Evolutionary conservation across 148 eudicot genomes (phyloP), one percentile per base, ranked within the genome.

Genomic region (Suaeda aralocaspica): DNA sequence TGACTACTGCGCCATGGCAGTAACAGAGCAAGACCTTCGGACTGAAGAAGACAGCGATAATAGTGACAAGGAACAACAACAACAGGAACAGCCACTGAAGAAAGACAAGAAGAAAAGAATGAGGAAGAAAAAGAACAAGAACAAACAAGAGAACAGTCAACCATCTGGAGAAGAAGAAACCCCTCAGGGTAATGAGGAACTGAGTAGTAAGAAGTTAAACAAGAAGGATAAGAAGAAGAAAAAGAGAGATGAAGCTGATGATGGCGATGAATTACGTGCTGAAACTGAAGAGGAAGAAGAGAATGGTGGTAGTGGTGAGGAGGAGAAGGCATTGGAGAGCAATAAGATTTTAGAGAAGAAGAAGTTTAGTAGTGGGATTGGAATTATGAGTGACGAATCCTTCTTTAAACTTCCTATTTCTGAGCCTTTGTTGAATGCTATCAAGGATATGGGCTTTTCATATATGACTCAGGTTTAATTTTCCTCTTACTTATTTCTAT

Each of bases 381-480:
- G n/a, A n/a, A n/a, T n/a, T n/a, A 92, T 92, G 96, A 92, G 87
- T 73, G 75, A 68, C 2, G 84, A 86, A 53, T 68, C 86, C 7
- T 92, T 92, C 55, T 78, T 78, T 29, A 33, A 75, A 29, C 67
- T 89, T 46, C 86, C 89, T 0, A 21, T 92, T 6, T 92, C 96
- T 0, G 87, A 92, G 45, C 81, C 58, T 10, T 86, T 91, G 18
- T 78, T 79, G 72, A 82, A 80, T 15, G 85, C 88, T 30, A 83
- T 89, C 49, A 67, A 73, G 36, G 88, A 88, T 16, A 78, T 86
- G 72, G 84, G 85, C 0, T 92, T 88, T 51, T 59, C 79, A 59
- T 77, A 73, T 73, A 81, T 90, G 93, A 92, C 98, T 80, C 86
- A 92, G 94, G 98, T 92, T 53, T 53, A 18, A 19, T 30, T 19